A percentile compares a stretch with the other conserved stretches of the same genome.
phyloP scores from a whole-genome alignment of 2,329 filamentous ascomycete species.

The Hypoxylon sp. region DNA sequence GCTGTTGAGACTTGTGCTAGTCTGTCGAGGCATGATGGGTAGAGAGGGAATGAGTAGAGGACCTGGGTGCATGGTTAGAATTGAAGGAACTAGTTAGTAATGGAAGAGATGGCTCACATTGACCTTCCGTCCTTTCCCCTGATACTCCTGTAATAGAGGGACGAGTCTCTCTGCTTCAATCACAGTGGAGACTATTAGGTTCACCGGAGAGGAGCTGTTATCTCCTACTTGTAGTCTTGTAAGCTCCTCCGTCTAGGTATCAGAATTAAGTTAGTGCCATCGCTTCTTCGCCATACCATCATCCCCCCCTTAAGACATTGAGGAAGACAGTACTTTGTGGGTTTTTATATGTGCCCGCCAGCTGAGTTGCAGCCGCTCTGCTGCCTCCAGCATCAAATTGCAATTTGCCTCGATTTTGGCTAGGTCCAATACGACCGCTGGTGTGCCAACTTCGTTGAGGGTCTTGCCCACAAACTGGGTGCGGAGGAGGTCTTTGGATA shows the following conservation, averaged over 20 bases:
- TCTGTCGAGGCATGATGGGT: slow-evolving; percentile 66
- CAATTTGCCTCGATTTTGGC: slow-evolving; percentile 74
- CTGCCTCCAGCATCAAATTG: slow-evolving; percentile 72
- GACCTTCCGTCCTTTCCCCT: slow-evolving; percentile 59
- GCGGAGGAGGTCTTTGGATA: slow-evolving; percentile 49
- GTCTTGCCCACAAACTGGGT: slow-evolving; percentile 65
- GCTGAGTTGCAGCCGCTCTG: slow-evolving; percentile 64
- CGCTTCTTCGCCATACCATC: not conserved
- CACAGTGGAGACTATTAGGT: slow-evolving; percentile 78
- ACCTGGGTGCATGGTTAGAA: slow-evolving; percentile 52
- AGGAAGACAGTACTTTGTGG: slow-evolving; percentile 68
- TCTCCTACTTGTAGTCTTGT: slow-evolving; percentile 75
- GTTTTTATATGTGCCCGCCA: slow-evolving; percentile 86
- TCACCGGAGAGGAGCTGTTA: slow-evolving; percentile 55
- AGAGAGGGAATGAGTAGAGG: slow-evolving; percentile 76
- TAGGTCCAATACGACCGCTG: slow-evolving; percentile 73
- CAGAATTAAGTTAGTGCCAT: slow-evolving; percentile 5
- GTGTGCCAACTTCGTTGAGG: slow-evolving; percentile 68
- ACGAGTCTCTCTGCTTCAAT: slow-evolving; percentile 74
- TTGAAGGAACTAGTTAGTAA: not conserved
- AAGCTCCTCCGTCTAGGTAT: slow-evolving; percentile 68
- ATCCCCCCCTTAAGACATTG: not conserved
- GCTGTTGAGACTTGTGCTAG: slow-evolving; percentile 63
- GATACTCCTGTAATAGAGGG: slow-evolving; percentile 67
- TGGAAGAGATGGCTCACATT: slow-evolving; percentile 59